Evolutionary conservation across 805 yeast species (phyloP).

Genomic region (Wickerhamomyces subpelliculosus): DNA sequence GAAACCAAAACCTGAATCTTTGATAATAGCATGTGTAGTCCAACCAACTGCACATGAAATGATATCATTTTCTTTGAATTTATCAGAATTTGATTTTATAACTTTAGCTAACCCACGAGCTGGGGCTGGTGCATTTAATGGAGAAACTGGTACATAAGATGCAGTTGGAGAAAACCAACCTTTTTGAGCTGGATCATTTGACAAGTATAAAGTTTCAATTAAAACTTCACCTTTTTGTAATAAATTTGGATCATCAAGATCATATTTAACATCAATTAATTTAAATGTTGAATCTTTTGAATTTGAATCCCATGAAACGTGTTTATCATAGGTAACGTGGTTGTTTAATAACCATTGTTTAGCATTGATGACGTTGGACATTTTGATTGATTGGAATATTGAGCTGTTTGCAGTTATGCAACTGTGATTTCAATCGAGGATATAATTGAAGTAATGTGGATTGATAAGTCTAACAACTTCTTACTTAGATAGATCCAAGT

Average conservation of each 20-base stretch:
- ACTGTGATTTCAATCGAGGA: too few relatives aligned
- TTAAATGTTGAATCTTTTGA: conserved; percentile 25
- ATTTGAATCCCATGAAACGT: conserved; percentile 19
- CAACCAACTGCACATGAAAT: conserved; percentile 36
- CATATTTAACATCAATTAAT: conserved; percentile 14
- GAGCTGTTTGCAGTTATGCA: too few relatives aligned
- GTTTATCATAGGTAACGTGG: conserved; percentile 19
- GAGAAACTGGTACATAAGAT: conserved; percentile 25
- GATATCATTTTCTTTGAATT: conserved; percentile 36
- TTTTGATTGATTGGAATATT: background rate
- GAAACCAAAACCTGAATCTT: conserved; percentile 4
- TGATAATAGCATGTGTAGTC: conserved; percentile 39
- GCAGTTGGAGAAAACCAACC: conserved; percentile 39
- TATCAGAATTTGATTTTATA: conserved; percentile 35
- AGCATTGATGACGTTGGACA: conserved; percentile 14
- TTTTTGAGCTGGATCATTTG: conserved; percentile 60
- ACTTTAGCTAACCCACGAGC: conserved; percentile 48
- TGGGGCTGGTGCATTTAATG: conserved; percentile 36
- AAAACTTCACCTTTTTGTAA: conserved; percentile 34
- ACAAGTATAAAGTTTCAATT: conserved; percentile 38
- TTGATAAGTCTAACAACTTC: too few relatives aligned
- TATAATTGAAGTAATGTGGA: too few relatives aligned
- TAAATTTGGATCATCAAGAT: conserved; percentile 13
- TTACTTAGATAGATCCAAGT: too few relatives aligned
- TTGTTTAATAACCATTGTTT: conserved; percentile 25